Evolutionary conservation across 1,284 basidiomycete genomes (phyloP), one percentile per base, ranked within the genome.

Genomic region (Trametes pubescens): DNA sequence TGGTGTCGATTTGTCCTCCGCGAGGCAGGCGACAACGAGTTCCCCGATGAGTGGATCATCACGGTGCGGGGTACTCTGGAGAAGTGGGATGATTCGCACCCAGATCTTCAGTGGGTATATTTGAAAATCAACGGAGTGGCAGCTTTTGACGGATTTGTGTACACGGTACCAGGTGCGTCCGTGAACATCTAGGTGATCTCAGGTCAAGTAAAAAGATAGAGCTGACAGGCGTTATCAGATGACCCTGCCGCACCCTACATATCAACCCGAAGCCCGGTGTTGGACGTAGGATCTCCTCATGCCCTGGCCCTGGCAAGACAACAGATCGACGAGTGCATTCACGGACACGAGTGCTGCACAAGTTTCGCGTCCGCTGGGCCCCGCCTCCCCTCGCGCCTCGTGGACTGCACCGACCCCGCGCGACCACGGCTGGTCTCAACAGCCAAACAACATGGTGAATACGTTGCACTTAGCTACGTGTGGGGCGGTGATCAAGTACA

Each of bases 391-490:
- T 62, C 60, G 6, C 60, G 64, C 14, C 26, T 65, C 2, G 32
- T 65, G 7, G 64, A 65, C 38, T 62, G 64, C 11, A 7, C 40
- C 8, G 54, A 62, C 22, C 57, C 56, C 6, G 11, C 14, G 9
- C 32, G 18, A 3, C 58, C 57, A 7, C 47, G 46, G 0, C 57
- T 65, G 4, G 21, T 43, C 5, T 1, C n/a, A 3, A 44, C 21
- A 11, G 14, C n/a, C n/a, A 43, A 57, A 2, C n/a, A 13, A 32
- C 22, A 21, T 3, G 64, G 35, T 10, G 29, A 14, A 16, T 66
- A 66, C 24, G 35, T 49, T 3, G 65, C 65, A 5, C 58, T 66
- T 22, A 66, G 65, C 55, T 66, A 66, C 34, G 65, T 66, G 8
- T 66, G 61, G 65, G 65, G 65, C 32, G 58, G 53, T 8, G 51